Evolutionary conservation across 768 basidiomycete species (phyloP), one percentile per base, ranked within the genome.

Genomic region (Neoboletus subvelutipes): DNA sequence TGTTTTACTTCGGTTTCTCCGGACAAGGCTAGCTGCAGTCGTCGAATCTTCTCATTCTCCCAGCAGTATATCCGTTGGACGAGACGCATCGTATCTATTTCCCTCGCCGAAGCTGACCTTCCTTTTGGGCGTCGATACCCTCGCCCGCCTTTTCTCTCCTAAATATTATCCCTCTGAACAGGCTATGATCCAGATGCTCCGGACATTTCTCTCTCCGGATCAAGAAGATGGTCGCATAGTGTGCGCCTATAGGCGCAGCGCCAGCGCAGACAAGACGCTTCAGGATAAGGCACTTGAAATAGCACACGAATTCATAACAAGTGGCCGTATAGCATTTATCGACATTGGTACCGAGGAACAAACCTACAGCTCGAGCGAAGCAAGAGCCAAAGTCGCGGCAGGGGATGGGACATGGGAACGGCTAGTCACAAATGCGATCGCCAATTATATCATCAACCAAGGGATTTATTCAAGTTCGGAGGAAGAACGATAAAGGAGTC

Each of bases 101-200:
- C 58, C 55, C 37, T 56, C 50, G 29, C 69, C 78, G 4, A 78
- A 81, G 56, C 72, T 94, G 20, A 81, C 82, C 2, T 94, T 93
- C 68, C 74, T 93, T 28, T 75, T 92, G 55, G 94, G 95, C 7
- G 80, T 83, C 45, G 95, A 97, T 67, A 98, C 95, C 2, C 79
- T 98, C 45, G 82, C 85, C 54, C 85, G 94, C 8, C 79, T 96
- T 55, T 82, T 94, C 51, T 79, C 85, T 1, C 82, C 86, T 1
- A 82, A 81, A 22, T 96, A 92, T 69, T 97, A 96, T 58, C 67
- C 75, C 13, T 75, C 77, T 13, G 71, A 71, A 52, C 67, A 72
- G 9, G 75, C 71, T 9, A 93, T 94, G 90, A 63, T 73, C 52
- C 54, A 57, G 4, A 76, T 83, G 4, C 75, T 95, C 15, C 74